These are phyloP conservation scores for Euphorbia pulcherrima DNA, from an alignment of 345 rosid genomes.

Conservation along the genomic window DNA sequence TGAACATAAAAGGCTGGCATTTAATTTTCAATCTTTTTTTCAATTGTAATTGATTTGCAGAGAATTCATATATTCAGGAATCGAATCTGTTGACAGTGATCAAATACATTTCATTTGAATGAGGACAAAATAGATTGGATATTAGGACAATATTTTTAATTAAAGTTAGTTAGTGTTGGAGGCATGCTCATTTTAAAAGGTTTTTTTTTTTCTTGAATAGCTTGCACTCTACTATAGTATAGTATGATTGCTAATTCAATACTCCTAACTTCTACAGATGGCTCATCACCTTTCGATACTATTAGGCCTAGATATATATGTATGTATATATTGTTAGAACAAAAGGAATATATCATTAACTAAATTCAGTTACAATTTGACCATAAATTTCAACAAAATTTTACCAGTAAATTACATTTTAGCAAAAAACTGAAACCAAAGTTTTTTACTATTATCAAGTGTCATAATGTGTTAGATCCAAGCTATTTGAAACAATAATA, in stretches of 20 bases:
- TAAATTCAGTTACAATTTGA: too few species aligned
- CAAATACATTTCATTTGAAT: background rate
- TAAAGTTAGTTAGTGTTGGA: background rate
- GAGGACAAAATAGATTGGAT: slow-evolving; percentile 11
- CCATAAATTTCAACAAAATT: too few species aligned
- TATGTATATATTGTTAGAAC: too few species aligned
- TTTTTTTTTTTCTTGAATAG: too few species aligned
- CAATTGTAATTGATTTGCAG: background rate
- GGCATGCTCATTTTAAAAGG: background rate
- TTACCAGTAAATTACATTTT: too few species aligned
- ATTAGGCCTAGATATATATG: too few species aligned
- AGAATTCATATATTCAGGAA: slow-evolving; percentile 5
- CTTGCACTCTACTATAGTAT: background rate
- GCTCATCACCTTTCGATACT: background rate
- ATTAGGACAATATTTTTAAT: slow-evolving; percentile 2
- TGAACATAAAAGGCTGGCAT: slow-evolving; percentile 46
- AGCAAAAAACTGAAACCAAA: too few species aligned
- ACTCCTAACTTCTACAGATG: background rate
- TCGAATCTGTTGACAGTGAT: slow-evolving; percentile 16
- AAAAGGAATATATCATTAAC: too few species aligned
- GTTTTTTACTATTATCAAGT: too few species aligned
- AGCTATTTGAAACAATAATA: too few species aligned
- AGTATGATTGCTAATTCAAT: too few species aligned
- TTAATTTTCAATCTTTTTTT: slow-evolving; percentile 21
- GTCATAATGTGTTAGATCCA: too few species aligned